These are phyloP conservation scores for Xylaria sp. DNA, from an alignment of 2,329 filamentous ascomycete genomes.

Conservation along the genomic window DNA sequence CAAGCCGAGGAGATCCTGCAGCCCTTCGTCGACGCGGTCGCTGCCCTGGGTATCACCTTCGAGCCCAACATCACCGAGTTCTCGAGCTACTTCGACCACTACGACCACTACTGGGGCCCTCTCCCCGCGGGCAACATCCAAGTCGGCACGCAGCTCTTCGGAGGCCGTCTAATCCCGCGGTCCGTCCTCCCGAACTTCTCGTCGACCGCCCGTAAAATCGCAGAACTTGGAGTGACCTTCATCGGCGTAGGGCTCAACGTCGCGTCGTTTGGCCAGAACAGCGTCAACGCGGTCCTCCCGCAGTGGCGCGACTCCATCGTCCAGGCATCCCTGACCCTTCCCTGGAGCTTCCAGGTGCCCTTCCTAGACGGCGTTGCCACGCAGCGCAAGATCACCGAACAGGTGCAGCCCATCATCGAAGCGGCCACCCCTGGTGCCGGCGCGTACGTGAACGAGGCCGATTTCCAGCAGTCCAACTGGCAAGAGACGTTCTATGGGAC, in stretches of 20 bases:
- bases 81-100: constrained; percentile 38
- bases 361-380: constrained; percentile 30
- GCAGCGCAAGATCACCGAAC: constrained; percentile 37
- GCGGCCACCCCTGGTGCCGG: constrained; percentile 27
- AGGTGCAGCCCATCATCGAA: constrained; percentile 35
- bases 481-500: constrained; percentile 41
- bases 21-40: constrained; percentile 32
- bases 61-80: constrained; percentile 32
- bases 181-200: constrained; percentile 37
- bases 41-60: constrained; percentile 28
- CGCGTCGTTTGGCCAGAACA: constrained; percentile 21
- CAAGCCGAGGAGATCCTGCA: constrained; percentile 34
- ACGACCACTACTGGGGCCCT: constrained; percentile 41
- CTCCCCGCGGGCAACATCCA: constrained; percentile 39
- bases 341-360: constrained; percentile 20
- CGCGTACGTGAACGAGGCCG: constrained; percentile 46
- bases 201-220: constrained; percentile 36
- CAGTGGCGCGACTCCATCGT: constrained; percentile 40
- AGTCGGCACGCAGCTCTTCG: constrained; percentile 39
- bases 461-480: constrained; percentile 41
- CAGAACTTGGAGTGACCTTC: constrained; percentile 35
- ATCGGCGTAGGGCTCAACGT: constrained; percentile 38
- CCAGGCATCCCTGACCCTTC: constrained; percentile 28
- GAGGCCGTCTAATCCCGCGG: constrained; percentile 42
- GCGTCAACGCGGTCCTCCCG: constrained; percentile 39